These are phyloP conservation scores for Straminergon stramineum DNA, from an alignment of 225 moss, liverwort and hornwort species.

Conservation along the genomic window DNA sequence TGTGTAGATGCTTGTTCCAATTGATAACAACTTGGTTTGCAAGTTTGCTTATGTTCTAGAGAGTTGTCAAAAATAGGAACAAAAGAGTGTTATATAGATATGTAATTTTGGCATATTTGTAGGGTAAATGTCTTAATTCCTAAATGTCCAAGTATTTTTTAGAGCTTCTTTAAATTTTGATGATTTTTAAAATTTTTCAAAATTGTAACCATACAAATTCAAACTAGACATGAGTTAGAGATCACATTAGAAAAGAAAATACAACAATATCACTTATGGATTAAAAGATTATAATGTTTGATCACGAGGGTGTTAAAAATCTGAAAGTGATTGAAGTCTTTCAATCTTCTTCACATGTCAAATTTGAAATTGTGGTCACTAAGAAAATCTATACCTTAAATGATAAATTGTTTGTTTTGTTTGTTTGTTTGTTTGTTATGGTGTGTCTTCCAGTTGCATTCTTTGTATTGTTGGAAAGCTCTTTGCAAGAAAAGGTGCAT, in stretches of 20 bases:
- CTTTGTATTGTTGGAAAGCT: no score
- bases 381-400: background rate
- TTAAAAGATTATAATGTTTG: background rate
- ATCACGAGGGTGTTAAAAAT: background rate
- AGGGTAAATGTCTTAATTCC: background rate
- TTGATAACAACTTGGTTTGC: background rate
- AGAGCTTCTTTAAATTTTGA: background rate
- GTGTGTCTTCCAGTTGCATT: no score
- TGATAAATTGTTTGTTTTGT: no score
- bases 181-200: background rate
- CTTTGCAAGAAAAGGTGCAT: no score
- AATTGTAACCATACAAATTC: background rate
- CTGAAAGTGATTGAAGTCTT: background rate
- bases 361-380: background rate
- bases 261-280: background rate
- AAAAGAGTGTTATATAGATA: background rate
- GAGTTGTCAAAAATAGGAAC: background rate
- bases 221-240: background rate
- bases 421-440: no score
- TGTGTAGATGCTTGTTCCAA: background rate
- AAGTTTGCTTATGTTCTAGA: background rate
- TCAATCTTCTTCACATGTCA: background rate
- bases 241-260: background rate
- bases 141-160: background rate
- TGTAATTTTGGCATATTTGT: background rate